Conservation (phyloP, 345 rosid species). For the Brassica nigra region DNA sequence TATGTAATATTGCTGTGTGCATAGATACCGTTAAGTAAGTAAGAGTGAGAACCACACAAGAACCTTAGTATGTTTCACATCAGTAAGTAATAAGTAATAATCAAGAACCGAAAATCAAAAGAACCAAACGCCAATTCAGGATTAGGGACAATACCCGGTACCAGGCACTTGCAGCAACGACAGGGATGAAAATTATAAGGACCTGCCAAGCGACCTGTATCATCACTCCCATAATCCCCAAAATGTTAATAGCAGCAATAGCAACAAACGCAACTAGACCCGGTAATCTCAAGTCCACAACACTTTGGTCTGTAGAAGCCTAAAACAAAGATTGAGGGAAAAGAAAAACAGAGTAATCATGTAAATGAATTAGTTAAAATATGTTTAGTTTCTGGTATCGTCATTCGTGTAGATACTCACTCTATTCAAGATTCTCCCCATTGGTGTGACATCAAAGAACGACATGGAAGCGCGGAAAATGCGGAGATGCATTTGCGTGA, state of each 20-base stretch:
- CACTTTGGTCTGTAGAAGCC: slow-evolving; percentile 86
- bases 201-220: slow-evolving; percentile 72
- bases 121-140: no score
- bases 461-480: slow-evolving; percentile 85
- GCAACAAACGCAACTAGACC: slow-evolving; percentile 51
- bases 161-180: slow-evolving; percentile 57
- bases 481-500: slow-evolving; percentile 60
- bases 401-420: slow-evolving; percentile 39
- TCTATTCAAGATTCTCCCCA: slow-evolving; percentile 63
- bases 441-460: slow-evolving; percentile 77
- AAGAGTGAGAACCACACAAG: slow-evolving; percentile 11
- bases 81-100: slow-evolving; percentile 1
- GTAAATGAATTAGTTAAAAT: neutral
- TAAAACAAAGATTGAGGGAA: slow-evolving; percentile 26
- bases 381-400: neutral
- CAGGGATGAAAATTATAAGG: slow-evolving; percentile 57
- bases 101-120: no score
- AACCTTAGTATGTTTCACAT: slow-evolving; percentile 3
- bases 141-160: slow-evolving; percentile 49
- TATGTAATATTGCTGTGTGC: slow-evolving; percentile 67
- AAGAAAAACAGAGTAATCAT: slow-evolving; percentile 7
- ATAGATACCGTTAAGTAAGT: neutral
- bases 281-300: slow-evolving; percentile 57
- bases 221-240: slow-evolving; percentile 66
- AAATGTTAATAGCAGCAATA: slow-evolving; percentile 52